Percentiles rank a stretch among this genome's conserved stretches.
phyloP scores from a whole-genome alignment of 352 stramenopile species.

The Globisporangium parvum region DNA sequence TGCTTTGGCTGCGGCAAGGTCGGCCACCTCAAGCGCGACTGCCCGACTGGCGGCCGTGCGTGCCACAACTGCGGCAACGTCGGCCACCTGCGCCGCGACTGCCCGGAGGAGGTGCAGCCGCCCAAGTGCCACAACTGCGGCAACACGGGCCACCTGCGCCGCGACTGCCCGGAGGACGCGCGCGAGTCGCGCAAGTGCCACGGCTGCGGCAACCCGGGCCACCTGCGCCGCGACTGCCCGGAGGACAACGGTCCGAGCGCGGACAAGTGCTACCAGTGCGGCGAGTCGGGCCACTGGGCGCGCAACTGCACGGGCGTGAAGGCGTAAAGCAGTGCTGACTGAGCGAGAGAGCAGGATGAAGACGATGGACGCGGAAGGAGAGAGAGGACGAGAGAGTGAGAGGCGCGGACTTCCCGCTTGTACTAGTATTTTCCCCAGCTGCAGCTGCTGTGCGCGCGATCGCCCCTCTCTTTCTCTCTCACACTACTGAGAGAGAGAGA shows the following conservation, averaged over 20 bases:
- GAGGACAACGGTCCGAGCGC: constrained; percentile 58
- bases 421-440: constrained; percentile 50
- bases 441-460: background rate
- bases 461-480: no score
- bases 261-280: constrained; percentile 85
- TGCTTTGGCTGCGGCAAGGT: constrained; percentile 79
- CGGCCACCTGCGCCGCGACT: constrained; percentile 77
- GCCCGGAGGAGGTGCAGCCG: constrained; percentile 62
- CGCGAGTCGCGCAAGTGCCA: constrained; percentile 74
- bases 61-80: constrained; percentile 83
- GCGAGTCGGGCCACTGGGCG: constrained; percentile 69
- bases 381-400: constrained; percentile 23
- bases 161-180: constrained; percentile 62
- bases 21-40: constrained; percentile 81
- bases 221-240: constrained; percentile 75
- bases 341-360: constrained; percentile 28
- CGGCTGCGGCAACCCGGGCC: constrained; percentile 58
- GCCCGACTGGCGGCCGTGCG: constrained; percentile 50
- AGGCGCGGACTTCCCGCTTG: constrained; percentile 40
- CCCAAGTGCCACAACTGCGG: constrained; percentile 82
- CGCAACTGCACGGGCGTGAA: constrained; percentile 63
- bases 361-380: constrained; percentile 29
- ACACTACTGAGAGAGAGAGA: background rate
- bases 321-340: constrained; percentile 29
- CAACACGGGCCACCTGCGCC: constrained; percentile 59